phyloP scores from a whole-genome alignment of 1,284 basidiomycete species.

The Ceratobasidium sp. region DNA sequence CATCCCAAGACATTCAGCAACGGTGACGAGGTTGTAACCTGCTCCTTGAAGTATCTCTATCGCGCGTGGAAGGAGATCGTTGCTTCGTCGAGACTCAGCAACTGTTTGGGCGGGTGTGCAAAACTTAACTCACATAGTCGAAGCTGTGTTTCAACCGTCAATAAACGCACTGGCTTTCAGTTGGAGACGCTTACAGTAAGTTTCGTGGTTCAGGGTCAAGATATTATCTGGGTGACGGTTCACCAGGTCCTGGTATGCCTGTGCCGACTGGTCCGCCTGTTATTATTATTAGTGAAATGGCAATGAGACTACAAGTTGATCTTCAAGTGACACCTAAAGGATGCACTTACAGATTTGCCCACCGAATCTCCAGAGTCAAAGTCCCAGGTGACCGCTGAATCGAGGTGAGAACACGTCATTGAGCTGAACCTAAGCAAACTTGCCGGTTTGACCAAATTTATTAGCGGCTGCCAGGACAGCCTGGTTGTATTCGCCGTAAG shows the following conservation, averaged over 20 bases:
- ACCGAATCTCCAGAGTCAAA: conserved; percentile 46
- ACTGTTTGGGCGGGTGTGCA: not conserved
- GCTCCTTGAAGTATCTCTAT: conserved; percentile 21
- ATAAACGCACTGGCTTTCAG: not conserved
- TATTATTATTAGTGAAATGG: not conserved
- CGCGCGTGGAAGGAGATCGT: conserved; percentile 10
- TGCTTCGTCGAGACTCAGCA: conserved; percentile 16
- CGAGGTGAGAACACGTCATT: not conserved
- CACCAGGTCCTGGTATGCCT: conserved; percentile 7
- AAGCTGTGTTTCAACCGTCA: conserved; percentile 1
- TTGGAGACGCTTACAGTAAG: conserved; percentile 7
- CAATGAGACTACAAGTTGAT: not conserved
- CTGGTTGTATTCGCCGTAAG: conserved; percentile 45
- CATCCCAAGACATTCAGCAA: conserved; percentile 47
- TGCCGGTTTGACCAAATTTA: conserved; percentile 27
- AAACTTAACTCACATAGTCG: conserved; percentile 20
- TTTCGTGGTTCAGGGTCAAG: conserved; percentile 48
- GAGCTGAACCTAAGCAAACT: not conserved
- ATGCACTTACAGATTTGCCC: conserved; percentile 27
- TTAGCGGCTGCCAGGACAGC: conserved; percentile 29
- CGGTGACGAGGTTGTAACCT: conserved; percentile 46
- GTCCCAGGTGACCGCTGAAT: conserved; percentile 47
- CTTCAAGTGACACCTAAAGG: too few relatives aligned
- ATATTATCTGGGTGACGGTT: conserved; percentile 12
- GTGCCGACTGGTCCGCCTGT: not conserved